Base-by-base conservation (phyloP, 139 green algal species). In the Chlorokybus atmophyticus region DNA sequence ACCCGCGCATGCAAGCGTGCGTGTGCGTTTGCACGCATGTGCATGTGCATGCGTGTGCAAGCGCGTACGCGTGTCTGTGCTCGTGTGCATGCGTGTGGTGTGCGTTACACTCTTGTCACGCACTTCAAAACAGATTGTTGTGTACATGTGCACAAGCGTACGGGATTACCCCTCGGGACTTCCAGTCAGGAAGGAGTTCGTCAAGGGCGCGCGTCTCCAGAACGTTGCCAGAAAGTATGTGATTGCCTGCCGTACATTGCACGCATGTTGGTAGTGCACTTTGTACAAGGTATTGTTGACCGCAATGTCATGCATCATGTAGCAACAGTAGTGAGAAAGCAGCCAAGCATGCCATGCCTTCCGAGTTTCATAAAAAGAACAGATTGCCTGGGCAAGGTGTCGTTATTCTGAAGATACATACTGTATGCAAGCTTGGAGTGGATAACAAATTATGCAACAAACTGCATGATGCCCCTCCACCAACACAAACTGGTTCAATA, bases 211-310 rank as follows among this genome's bases (percentile, higher is more conserved):
- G 48, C 1, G 88, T 68, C 64, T 96, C 82, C 44, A 96, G 68
- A 19, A 95, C 85, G 64, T 87, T 87, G 38, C 88, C 87, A 10
- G 76, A 88, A 40, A 95, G 57, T 35, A 84, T 86, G 70, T 95
- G 87, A 0, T 84, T 59, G 25, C 87, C 59, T 66, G 49, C 48
- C 21, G 38, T n/a, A n/a, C n/a, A n/a, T n/a, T n/a, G n/a, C n/a
- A n/a, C n/a, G n/a, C n/a, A n/a, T n/a, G n/a, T n/a, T n/a, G n/a
- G n/a, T n/a, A n/a, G n/a, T n/a, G n/a, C n/a, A n/a, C n/a, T n/a
- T n/a, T n/a, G 80, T 82, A 70, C 30, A 67, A 21, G 35, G 3
- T 19, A 21, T 19, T 7, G 19, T 60, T 60, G 4, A 44, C 29
- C 19, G 21, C 31, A 60, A 14, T 29, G 44, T 24, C 6, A 30